phyloP scores from a whole-genome alignment of 306 rosid species.

The Sechiopsis laciniata region DNA sequence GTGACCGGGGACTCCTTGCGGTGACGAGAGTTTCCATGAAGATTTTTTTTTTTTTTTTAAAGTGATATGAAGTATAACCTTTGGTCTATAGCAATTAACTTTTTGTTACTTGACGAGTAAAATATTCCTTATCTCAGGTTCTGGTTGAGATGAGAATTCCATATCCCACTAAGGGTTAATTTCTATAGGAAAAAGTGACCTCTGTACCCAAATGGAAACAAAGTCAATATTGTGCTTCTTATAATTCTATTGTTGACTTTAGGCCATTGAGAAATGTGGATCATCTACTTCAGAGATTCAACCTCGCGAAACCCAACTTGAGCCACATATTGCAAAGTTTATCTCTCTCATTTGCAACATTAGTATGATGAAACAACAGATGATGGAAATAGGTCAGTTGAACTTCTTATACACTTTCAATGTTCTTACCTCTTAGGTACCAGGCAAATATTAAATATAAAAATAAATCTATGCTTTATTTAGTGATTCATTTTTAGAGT shows the following conservation, averaged over 20 bases:
- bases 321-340: constrained; percentile 58
- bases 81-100: too few relatives aligned
- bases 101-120: too few relatives aligned
- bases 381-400: constrained; percentile 93
- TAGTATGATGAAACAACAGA: constrained; percentile 90
- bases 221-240: constrained; percentile 18
- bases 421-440: not conserved
- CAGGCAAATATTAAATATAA: not conserved
- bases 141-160: not conserved
- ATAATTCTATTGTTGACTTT: constrained; percentile 29
- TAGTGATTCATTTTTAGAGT: not conserved
- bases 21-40: not conserved
- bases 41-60: too few relatives aligned
- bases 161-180: not conserved
- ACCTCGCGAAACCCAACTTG: constrained; percentile 64
- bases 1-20: too few relatives aligned
- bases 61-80: not conserved
- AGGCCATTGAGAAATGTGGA: constrained; percentile 42
- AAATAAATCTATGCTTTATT: not conserved
- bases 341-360: constrained; percentile 80
- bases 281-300: constrained; percentile 36
- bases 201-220: not conserved
- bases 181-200: not conserved
- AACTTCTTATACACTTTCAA: constrained; percentile 15
- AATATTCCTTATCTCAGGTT: not conserved